Percentiles rank a stretch among this genome's conserved stretches.
phyloP scores from a whole-genome alignment of 257 asterid genomes.

The Cruciata laevipes region DNA sequence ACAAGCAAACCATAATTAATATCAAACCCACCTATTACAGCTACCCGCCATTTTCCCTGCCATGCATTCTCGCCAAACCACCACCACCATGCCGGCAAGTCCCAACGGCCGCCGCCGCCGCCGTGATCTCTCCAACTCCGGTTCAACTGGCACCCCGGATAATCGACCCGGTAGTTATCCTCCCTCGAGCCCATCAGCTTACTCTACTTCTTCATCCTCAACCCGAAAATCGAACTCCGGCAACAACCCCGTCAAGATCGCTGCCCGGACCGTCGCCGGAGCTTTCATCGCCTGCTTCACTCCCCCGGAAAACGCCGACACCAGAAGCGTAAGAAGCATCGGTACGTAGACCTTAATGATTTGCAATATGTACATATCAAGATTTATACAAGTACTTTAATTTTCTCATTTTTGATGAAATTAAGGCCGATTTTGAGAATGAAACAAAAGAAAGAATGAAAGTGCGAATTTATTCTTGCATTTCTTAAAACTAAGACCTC shows the following conservation, averaged over 20 bases:
- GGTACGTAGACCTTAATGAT: neutral
- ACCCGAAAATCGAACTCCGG: slow-evolving; percentile 36
- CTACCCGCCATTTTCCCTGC: slow-evolving; percentile 45
- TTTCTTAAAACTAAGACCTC: neutral
- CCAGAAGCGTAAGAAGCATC: slow-evolving; percentile 23
- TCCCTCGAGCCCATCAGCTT: slow-evolving; percentile 27
- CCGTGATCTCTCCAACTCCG: slow-evolving; percentile 28
- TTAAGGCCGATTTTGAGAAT: neutral
- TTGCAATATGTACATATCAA: neutral
- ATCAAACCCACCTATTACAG: slow-evolving; percentile 9
- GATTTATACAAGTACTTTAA: neutral
- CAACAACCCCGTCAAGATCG: slow-evolving; percentile 27
- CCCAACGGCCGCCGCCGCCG: slow-evolving; percentile 27
- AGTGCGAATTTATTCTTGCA: no score
- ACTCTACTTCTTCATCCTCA: slow-evolving; percentile 31
- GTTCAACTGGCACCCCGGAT: slow-evolving; percentile 31
- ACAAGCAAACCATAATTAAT: slow-evolving; percentile 13
- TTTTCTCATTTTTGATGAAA: neutral
- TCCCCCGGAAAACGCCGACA: slow-evolving; percentile 40
- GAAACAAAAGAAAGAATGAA: no score
- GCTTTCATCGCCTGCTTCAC: slow-evolving; percentile 56
- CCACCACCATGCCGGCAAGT: slow-evolving; percentile 26
- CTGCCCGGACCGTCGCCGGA: slow-evolving; percentile 46
- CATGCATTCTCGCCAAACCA: slow-evolving; percentile 16
- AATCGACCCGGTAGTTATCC: slow-evolving; percentile 27